phyloP scores from a whole-genome alignment of 2,329 filamentous ascomycete species.

The Fusarium dlaminii region DNA sequence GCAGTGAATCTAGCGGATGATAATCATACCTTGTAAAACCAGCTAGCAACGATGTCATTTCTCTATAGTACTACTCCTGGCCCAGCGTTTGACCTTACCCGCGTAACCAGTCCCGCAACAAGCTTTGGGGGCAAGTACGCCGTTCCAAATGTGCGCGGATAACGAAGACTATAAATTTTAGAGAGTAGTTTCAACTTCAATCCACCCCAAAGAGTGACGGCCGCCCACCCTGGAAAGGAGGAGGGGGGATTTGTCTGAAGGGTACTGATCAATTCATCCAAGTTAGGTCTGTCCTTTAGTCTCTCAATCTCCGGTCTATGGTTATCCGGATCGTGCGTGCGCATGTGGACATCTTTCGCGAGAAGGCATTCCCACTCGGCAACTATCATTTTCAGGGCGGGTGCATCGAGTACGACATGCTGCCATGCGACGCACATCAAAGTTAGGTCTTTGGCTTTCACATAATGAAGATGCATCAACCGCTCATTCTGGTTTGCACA shows the following conservation, averaged over 20 bases:
- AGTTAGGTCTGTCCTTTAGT: accelerated
- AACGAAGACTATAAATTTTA: accelerated
- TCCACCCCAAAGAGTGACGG: background rate
- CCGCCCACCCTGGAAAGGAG: accelerated
- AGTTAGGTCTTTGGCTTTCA: background rate
- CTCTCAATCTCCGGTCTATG: accelerated
- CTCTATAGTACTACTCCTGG: background rate
- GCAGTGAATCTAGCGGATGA: too few species aligned
- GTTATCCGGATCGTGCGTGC: accelerated
- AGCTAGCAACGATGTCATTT: background rate
- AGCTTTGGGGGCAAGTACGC: background rate
- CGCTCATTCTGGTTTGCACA: background rate
- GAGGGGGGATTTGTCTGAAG: background rate
- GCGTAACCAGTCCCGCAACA: background rate
- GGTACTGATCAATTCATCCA: background rate
- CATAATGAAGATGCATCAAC: background rate
- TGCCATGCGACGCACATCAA: background rate
- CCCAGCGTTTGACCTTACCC: background rate
- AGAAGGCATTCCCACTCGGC: background rate
- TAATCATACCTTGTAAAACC: background rate
- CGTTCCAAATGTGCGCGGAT: background rate
- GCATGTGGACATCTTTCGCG: accelerated
- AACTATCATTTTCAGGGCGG: background rate
- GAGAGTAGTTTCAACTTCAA: background rate
- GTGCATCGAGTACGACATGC: background rate